phyloP scores from a whole-genome alignment of 495 filamentous ascomycete species.

The Emericellopsis terricola region DNA sequence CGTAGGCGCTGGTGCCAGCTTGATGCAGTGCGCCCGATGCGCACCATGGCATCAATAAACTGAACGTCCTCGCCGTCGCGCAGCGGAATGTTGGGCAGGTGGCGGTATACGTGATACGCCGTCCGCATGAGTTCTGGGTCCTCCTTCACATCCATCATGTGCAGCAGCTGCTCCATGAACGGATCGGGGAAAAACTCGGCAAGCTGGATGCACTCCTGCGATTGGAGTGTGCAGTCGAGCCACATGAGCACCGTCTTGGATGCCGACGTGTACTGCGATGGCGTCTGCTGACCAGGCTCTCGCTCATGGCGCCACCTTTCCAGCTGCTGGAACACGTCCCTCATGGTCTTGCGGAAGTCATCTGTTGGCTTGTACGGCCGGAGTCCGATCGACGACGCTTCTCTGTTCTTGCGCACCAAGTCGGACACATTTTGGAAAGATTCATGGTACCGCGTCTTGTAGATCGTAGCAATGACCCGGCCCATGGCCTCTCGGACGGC shows the following conservation, averaged over 20 bases:
- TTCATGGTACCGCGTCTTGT: conserved; percentile 80
- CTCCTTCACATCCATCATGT: conserved; percentile 99
- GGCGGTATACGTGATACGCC: conserved; percentile 93
- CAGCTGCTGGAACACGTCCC: conserved; percentile 59
- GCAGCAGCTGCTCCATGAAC: conserved; percentile 78
- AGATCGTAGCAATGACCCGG: conserved; percentile 68
- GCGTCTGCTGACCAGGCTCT: conserved; percentile 75
- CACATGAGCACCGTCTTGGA: conserved; percentile 92
- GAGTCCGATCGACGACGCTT: conserved; percentile 66
- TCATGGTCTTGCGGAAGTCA: conserved; percentile 56
- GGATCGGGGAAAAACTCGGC: conserved; percentile 78
- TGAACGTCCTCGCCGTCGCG: conserved; percentile 63
- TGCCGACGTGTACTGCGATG: conserved; percentile 85
- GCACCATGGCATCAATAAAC: conserved; percentile 74
- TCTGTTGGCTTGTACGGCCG: conserved; percentile 61
- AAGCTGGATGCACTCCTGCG: conserved; percentile 82
- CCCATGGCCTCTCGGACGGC: conserved; percentile 90
- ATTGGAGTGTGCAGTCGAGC: conserved; percentile 82
- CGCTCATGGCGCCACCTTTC: conserved; percentile 78
- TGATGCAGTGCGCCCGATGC: conserved; percentile 67
- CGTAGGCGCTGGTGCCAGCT: conserved; percentile 96
- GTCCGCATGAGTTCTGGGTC: conserved; percentile 89
- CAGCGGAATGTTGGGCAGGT: conserved; percentile 91
- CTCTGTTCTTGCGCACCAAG: conserved; percentile 62
- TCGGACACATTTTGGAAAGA: conserved; percentile 61